Conservation (phyloP, 2,329 filamentous ascomycete genomes). For the Exophiala bonariae region DNA sequence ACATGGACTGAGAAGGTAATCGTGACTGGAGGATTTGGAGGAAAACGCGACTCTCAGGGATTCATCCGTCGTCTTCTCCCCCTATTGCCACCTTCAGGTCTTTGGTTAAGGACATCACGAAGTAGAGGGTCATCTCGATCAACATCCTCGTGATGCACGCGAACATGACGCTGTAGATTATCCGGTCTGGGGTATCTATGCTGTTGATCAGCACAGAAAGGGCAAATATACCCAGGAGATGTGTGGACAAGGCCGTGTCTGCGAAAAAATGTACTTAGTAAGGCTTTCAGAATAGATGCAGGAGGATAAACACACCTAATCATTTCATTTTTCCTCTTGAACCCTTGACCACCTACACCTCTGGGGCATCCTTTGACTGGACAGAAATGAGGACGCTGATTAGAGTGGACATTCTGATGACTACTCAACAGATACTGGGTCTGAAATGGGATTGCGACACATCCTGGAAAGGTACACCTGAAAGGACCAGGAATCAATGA, state of each 20-base stretch:
- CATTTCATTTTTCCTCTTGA: conserved; percentile 71
- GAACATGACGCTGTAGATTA: conserved; percentile 92
- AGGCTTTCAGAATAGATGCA: background rate
- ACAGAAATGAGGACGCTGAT: conserved; percentile 64
- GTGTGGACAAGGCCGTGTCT: conserved; percentile 85
- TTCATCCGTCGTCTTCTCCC: conserved; percentile 67
- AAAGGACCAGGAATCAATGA: conserved; percentile 36
- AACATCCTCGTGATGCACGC: conserved; percentile 87
- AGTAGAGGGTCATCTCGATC: conserved; percentile 81
- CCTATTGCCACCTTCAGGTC: conserved; percentile 79
- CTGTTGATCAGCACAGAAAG: conserved; percentile 90
- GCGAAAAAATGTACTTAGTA: background rate
- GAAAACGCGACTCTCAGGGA: too few relatives aligned
- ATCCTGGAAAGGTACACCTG: conserved; percentile 58
- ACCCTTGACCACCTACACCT: conserved; percentile 63
- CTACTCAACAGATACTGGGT: conserved; percentile 65
- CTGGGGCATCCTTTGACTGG: conserved; percentile 59
- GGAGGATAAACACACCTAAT: conserved; percentile 38
- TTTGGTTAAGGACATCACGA: conserved; percentile 79
- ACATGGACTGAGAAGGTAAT: too few relatives aligned
- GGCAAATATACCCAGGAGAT: conserved; percentile 92
- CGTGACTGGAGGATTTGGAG: too few relatives aligned
- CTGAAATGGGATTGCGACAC: conserved; percentile 60
- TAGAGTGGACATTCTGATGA: conserved; percentile 62
- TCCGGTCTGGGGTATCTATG: conserved; percentile 94